Evolutionary conservation across 2,329 filamentous ascomycete species (phyloP), one percentile per base, ranked within the genome.

Genomic region (Intubia oerlemansii): DNA sequence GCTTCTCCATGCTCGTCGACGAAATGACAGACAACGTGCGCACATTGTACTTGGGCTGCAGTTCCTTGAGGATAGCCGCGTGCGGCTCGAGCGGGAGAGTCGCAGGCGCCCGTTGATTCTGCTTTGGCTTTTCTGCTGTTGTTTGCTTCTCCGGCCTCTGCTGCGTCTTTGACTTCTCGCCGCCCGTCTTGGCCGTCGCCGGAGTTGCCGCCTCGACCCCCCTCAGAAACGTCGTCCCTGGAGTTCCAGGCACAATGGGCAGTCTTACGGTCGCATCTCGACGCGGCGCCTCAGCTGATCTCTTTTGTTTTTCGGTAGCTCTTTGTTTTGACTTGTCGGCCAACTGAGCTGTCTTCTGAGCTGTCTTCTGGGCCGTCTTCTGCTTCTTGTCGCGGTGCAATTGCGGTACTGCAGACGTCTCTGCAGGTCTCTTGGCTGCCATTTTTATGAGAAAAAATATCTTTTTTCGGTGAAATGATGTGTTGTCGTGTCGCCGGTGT

Each of bases 1-100:
- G 61, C 40, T 62, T 63, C 34, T 52, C 51, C 34, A 76, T 72
- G 41, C 61, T 56, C 5, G 66, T 59, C 2, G 66, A 69, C 3
- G 66, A 65, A 22, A 71, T 57, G 25, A 73, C 56, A 13, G 59
- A 66, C 29, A 61, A 51, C 1, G 56, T 40, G 19, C 59, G 56
- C 29, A 71, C 44, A 26, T 62, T 51, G 45, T 61, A 59, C 29
- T 54, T 57, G 4, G 48, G 36, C 13, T 45, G 44, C 12, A 69
- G 51, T 29, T 56, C 49, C 15, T 44, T 39, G 32, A 59, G 42
- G n/a, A 60, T 41, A 8, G 49, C 40, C 32, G 53, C 52, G 41
- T 57, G 50, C 14, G 58, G 35, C 42, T 44, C 38, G 15, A 41
- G 38, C 24, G 44, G 44, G 15, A 48, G 37, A 24, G 36, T 46